A percentile compares a stretch with the other conserved stretches of the same genome.
Evolutionary conservation across 2,329 filamentous ascomycete species (phyloP).

Genomic region (Botryotinia convoluta): DNA sequence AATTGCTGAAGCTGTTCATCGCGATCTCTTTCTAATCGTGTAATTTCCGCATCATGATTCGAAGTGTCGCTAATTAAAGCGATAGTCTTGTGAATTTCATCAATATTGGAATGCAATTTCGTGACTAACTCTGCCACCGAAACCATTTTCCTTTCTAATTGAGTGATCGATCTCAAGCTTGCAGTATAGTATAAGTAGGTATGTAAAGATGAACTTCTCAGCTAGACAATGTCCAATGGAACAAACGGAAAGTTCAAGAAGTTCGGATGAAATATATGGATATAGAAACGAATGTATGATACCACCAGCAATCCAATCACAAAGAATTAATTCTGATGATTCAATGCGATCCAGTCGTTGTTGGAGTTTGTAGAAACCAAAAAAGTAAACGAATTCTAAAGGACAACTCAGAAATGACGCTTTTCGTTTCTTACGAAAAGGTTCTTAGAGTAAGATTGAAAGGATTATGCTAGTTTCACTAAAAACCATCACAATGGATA

Average conservation of each 20-base stretch:
- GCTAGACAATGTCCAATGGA: background rate
- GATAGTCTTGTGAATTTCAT: constrained; percentile 31
- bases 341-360: constrained; percentile 5
- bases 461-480: constrained; percentile 16
- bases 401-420: constrained; percentile 7
- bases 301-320: background rate
- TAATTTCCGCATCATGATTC: constrained; percentile 32
- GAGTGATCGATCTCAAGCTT: constrained; percentile 4
- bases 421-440: background rate
- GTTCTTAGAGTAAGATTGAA: background rate
- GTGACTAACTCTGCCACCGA: constrained; percentile 30
- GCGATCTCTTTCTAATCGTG: constrained; percentile 28
- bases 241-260: background rate
- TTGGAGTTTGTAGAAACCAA: background rate
- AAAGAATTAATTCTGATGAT: background rate
- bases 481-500: background rate
- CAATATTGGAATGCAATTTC: constrained; percentile 35
- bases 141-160: constrained; percentile 5
- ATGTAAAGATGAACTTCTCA: background rate
- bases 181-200: background rate
- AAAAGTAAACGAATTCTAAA: background rate
- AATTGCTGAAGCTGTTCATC: constrained; percentile 30
- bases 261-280: constrained; percentile 14
- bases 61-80: constrained; percentile 29
- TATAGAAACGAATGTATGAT: background rate